Base-by-base conservation (phyloP, 1,284 basidiomycete genomes). In the Heterobasidion annosum region DNA sequence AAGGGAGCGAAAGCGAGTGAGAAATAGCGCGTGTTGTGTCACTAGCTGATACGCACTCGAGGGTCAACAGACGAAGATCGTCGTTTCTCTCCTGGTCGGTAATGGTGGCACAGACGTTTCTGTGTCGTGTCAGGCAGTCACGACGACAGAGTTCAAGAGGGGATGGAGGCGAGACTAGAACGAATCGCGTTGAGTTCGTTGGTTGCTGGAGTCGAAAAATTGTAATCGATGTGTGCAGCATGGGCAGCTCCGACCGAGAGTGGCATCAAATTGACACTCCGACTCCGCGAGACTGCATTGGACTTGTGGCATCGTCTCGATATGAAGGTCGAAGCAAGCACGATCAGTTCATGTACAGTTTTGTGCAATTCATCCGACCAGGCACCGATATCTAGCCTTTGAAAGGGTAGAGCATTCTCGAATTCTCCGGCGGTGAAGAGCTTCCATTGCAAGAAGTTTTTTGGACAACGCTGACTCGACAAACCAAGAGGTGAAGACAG, bases 31-130 rank as follows among this genome's bases (percentile, higher is more conserved):
- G 43, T 48, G 51, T 40, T 40, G 42, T 3, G 10, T 56, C 59
- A 25, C 25, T 25, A 25, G 25, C 25, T 25, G 58, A 58, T 15
- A 75, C 86, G 63, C 60, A 88, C 87, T 82, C 81, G 69, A 83
- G 81, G 82, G 83, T 84, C 84, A 88, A 72, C 68, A 88, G 77
- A 77, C 86, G 86, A 70, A 90, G 82, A 75, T 89, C 86, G 71
- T 72, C 77, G 73, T 88, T 85, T 74, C 82, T 79, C 77, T 74
- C 72, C 68, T 85, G 82, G 77, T 82, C 79, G 81, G 78, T 74
- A 85, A 85, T 86, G 67, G 65, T 85, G 79, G 66, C 69, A 59
- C 62, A 65, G 60, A 58, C 61, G 64, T 62, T 66, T 67, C 71
- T 70, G 67, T 63, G 76, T 69, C 74, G 70, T 65, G 52, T 47